Conservation (phyloP, 139 green algal species). For the Ulvella scutata region DNA sequence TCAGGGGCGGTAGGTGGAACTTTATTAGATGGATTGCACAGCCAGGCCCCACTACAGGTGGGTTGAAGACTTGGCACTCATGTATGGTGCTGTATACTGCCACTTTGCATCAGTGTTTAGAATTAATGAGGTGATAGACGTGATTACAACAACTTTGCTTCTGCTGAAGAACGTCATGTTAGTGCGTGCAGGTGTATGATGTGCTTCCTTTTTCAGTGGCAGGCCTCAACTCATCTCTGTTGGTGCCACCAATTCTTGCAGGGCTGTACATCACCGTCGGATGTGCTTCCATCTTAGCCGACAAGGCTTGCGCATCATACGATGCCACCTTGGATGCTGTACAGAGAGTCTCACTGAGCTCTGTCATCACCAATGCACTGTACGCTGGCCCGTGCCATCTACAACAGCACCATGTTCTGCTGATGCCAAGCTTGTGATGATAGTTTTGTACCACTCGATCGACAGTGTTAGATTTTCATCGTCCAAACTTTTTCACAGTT, state of each 20-base stretch:
- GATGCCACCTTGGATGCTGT: not conserved
- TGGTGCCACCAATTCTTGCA: not conserved
- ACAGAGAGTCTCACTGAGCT: not conserved
- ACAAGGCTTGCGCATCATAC: not conserved
- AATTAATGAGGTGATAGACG: not conserved
- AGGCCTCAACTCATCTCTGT: not conserved
- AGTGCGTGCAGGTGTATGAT: not conserved
- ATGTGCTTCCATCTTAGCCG: not conserved
- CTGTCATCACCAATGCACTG: not conserved
- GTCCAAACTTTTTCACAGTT: too few relatives aligned
- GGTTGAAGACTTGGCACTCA: not conserved
- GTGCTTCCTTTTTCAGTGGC: not conserved
- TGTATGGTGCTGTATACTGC: not conserved
- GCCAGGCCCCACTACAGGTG: not conserved
- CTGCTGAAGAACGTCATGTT: not conserved
- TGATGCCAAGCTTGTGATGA: too few relatives aligned
- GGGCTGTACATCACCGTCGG: not conserved
- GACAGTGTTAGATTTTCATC: not conserved
- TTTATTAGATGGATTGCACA: not conserved
- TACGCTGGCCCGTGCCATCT: not conserved
- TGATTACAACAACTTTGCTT: not conserved
- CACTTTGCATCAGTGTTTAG: not conserved
- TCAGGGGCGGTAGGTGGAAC: not conserved
- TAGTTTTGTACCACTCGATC: not conserved
- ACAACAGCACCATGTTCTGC: not conserved